Base-by-base conservation (phyloP, 177 flowering plant species). In the Telopea speciosissima region DNA sequence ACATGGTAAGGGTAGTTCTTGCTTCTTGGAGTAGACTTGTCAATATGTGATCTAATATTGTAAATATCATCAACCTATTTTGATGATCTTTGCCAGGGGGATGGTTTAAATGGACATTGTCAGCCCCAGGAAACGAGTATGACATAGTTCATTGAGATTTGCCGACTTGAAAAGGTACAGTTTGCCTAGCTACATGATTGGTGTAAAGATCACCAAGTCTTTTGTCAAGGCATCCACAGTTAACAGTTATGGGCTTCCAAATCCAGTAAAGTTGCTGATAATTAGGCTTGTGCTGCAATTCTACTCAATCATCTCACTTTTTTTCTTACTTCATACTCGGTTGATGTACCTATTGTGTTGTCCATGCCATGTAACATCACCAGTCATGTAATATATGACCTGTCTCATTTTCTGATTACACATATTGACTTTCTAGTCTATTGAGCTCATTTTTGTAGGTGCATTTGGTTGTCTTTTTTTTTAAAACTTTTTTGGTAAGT, bases 1-100 rank as follows among this genome's bases (percentile, higher is more conserved):
- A 71, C 64, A 62, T 28, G 72, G 89, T 85, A 69, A 75, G 79
- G 76, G 54, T 49, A 12, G 54, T 49, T 36, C 40, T 49, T 19
- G 8, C 54, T 49, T 49, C 31, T 1, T 49, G 14, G 19, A 49
- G 19, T 49, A 49, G 17, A 11, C 19, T 49, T 49, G 54, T 49
- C 8, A 3, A 49, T 12, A 49, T 49, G 54, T 16, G 19, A 13
- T 49, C 54, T 49, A 49, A 49, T 49, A 3, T 49, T 49, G 54
- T 49, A 12, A 49, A 16, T 49, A 49, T 49, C 13, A 9, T 44
- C 19, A 49, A 12, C 17, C 54, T 12, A 12, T 1, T 49, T 12
- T 49, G 17, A 49, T 49, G 11, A 12, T 10, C 54, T 16, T 49
- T 49, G 54, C 54, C 54, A 49, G 54, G 54, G 54, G 19, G 54